Evolutionary conservation across 352 stramenopile species (phyloP).

Genomic region (Phytopythium litorale): DNA sequence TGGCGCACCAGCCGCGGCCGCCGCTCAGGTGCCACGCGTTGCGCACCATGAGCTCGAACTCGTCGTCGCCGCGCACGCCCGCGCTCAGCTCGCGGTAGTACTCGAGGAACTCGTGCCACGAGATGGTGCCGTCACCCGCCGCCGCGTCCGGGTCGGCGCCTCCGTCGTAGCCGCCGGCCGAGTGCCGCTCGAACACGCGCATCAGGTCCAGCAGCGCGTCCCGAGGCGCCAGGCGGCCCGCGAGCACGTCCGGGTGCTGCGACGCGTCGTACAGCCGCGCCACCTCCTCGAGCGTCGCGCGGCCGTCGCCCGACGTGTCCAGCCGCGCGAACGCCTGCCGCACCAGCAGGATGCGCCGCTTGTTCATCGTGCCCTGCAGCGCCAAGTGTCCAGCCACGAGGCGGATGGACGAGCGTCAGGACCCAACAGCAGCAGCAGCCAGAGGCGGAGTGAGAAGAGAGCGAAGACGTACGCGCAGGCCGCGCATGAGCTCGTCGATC

Average conservation of each 20-base stretch:
- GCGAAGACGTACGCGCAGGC: slow-evolving; percentile 57
- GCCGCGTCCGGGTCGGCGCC: background rate
- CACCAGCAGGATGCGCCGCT: slow-evolving; percentile 79
- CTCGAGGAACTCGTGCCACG: slow-evolving; percentile 80
- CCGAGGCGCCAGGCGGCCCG: slow-evolving; percentile 43
- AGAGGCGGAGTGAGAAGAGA: background rate
- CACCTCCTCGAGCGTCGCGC: slow-evolving; percentile 67
- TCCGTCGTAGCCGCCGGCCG: slow-evolving; percentile 3
- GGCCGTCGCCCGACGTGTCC: slow-evolving; percentile 60
- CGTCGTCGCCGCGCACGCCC: slow-evolving; percentile 75
- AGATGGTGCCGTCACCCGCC: slow-evolving; percentile 51
- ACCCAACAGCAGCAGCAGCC: background rate
- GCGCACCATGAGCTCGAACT: slow-evolving; percentile 84
- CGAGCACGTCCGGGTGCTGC: slow-evolving; percentile 80
- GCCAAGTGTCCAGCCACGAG: background rate
- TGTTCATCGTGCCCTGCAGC: slow-evolving; percentile 61
- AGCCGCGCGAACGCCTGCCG: slow-evolving; percentile 78
- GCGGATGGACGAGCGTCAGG: background rate
- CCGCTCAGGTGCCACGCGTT: slow-evolving; percentile 87
- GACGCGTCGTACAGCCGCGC: slow-evolving; percentile 68
- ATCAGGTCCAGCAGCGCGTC: slow-evolving; percentile 84
- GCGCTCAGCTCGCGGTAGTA: slow-evolving; percentile 91
- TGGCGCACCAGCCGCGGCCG: slow-evolving; percentile 66
- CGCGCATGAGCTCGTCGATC: slow-evolving; percentile 87
- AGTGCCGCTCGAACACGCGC: slow-evolving; percentile 54